phyloP scores from a whole-genome alignment of 2,329 filamentous ascomycete genomes.

The Fusarium dlaminii region DNA sequence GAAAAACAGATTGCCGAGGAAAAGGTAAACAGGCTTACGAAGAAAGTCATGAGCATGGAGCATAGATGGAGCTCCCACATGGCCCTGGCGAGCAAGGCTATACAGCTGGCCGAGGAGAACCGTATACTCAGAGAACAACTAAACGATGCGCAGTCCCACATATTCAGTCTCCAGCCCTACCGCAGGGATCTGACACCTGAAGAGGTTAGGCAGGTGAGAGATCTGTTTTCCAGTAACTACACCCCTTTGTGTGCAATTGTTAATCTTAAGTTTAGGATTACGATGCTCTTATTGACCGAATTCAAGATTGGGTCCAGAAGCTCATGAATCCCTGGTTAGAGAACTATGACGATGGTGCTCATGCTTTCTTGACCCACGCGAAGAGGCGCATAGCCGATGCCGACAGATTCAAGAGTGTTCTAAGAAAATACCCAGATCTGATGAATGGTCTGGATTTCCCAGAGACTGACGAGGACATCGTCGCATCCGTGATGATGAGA shows the following conservation, averaged over 20 bases:
- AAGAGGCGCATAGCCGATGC: conserved; percentile 41
- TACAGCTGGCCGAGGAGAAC: conserved; percentile 43
- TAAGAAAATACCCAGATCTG: conserved; percentile 47
- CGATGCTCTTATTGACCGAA: conserved; percentile 46
- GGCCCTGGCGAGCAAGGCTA: conserved; percentile 31
- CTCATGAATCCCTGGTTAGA: conserved; percentile 47
- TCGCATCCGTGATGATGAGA: conserved; percentile 49
- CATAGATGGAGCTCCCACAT: conserved; percentile 35
- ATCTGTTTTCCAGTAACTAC: neutral
- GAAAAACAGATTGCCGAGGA: conserved; percentile 47
- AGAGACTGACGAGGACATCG: conserved; percentile 51
- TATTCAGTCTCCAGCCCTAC: conserved; percentile 54
- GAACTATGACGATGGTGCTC: conserved; percentile 37
- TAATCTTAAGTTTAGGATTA: conserved; percentile 46
- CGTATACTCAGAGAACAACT: conserved; percentile 44
- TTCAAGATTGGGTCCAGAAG: conserved; percentile 50
- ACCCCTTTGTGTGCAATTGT: neutral
- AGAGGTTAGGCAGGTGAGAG: conserved; percentile 49
- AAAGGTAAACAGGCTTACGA: conserved; percentile 40
- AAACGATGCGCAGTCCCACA: conserved; percentile 51
- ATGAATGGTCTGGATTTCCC: conserved; percentile 46
- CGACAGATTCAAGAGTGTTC: conserved; percentile 37
- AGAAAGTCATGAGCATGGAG: conserved; percentile 39
- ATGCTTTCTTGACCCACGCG: conserved; percentile 30
- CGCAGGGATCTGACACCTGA: conserved; percentile 49